These are phyloP conservation scores for Blepharisma stoltei DNA, from an alignment of 73 alveolate species.

Conservation along the genomic window DNA sequence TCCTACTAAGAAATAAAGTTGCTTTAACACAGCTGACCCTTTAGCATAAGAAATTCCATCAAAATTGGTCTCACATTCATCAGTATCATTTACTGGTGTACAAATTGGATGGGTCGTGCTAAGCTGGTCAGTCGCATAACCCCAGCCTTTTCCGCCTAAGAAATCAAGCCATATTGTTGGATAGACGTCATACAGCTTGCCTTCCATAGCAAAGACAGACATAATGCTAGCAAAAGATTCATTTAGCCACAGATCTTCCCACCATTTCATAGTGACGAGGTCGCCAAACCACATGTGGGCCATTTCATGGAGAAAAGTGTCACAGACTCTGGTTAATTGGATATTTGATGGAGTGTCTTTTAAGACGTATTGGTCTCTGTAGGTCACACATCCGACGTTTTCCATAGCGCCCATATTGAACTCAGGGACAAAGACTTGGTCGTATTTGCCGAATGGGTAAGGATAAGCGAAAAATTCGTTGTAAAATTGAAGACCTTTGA, in stretches of 20 bases:
- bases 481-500: conserved; percentile 70
- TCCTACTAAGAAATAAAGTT: conserved; percentile 80
- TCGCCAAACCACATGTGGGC: conserved; percentile 99
- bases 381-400: conserved; percentile 96
- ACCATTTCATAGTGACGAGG: conserved; percentile 97
- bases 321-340: conserved; percentile 31
- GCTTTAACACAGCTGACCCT: conserved; percentile 93
- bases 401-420: conserved; percentile 96
- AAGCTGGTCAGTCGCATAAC: conserved; percentile 78
- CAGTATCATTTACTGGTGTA: conserved; percentile 81
- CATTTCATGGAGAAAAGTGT: conserved; percentile 89
- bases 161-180: conserved; percentile 81
- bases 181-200: conserved; percentile 49
- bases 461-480: conserved; percentile 79
- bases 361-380: conserved; percentile 85
- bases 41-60: conserved; percentile 95
- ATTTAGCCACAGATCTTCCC: conserved; percentile 98
- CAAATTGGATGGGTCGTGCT: conserved; percentile 95
- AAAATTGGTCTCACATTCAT: conserved; percentile 88
- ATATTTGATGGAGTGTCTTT: conserved; percentile 66
- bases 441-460: conserved; percentile 93
- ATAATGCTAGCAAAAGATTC: conserved; percentile 97
- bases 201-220: conserved; percentile 67
- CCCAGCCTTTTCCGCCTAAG: conserved; percentile 84
- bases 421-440: conserved; percentile 93